Base-by-base conservation (phyloP, 2,329 filamentous ascomycete species). In the Trichoderma sp. region DNA sequence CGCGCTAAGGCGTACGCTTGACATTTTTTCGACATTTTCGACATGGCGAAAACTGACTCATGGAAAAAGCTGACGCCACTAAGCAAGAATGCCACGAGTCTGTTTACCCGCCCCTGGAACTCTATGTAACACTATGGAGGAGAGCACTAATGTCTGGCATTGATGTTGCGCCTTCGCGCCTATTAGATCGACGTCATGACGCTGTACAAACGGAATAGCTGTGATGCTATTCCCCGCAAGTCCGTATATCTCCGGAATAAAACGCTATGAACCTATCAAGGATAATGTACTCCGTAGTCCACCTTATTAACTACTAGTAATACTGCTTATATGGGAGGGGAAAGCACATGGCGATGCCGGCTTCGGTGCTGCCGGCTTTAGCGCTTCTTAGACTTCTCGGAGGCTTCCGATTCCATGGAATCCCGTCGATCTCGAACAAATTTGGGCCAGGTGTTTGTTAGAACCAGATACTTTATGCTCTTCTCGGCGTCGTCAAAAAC, bases 381-480 rank as follows among this genome's bases (percentile, higher is more conserved):
- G n/a, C n/a, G n/a, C n/a, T n/a, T n/a, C n/a, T n/a, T n/a, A n/a
- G n/a, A n/a, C n/a, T n/a, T 48, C 5, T 70, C 59, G 15, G 67
- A 59, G 7, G 73, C 69, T 25, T 74, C 71, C 22, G 73, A 70
- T 25, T 74, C 71, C 22, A 73, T 60, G 5, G 72, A 76, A 25
- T 70, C 68, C 12, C 73, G 69, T 32, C 76, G 70, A 9, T 82
- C 79, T 57, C 76, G 78, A 48, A 86, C 80, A 71, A 84, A 88
- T 73, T 85, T 86, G 34, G 84, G 84, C 89, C 89, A 91, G 0
- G 89, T 91, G 73, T 90, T 90, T 15, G 87, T 89, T 68, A 90
- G 78, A 5, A 91, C 88, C 6, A 90, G 81, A 68, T 90, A 88
- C 76, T 89, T 90, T 77, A 91, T 85, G 71, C 83, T 84, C n/a